A percentile compares a stretch with the other conserved stretches of the same genome.
Evolutionary conservation across 768 basidiomycete species (phyloP).

Genomic region (Termitomyces sp.): DNA sequence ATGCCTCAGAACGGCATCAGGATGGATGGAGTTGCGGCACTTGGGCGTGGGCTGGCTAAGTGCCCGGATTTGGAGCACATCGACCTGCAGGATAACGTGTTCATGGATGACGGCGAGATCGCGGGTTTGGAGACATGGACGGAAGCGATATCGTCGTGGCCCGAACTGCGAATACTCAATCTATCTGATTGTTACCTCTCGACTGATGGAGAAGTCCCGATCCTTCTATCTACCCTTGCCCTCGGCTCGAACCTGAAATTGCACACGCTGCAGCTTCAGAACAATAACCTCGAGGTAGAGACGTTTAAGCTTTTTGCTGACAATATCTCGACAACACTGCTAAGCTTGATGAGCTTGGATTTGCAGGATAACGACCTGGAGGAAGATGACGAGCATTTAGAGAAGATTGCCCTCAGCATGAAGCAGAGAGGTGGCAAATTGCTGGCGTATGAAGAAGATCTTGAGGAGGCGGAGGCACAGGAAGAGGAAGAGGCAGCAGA

Average conservation of each 20-base stretch:
- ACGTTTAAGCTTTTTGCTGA: conserved; percentile 67
- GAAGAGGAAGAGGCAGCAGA: conserved; percentile 31
- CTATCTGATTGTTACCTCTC: conserved; percentile 91
- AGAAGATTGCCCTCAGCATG: conserved; percentile 50
- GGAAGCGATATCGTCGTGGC: conserved; percentile 65
- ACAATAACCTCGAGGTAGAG: conserved; percentile 80
- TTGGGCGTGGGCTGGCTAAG: conserved; percentile 71
- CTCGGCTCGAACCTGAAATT: conserved; percentile 73
- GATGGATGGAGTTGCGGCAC: conserved; percentile 81
- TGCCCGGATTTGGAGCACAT: conserved; percentile 67
- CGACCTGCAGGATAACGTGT: conserved; percentile 92
- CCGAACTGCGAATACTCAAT: conserved; percentile 72
- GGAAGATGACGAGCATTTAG: conserved; percentile 65
- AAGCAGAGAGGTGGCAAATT: conserved; percentile 67
- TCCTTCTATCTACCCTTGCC: conserved; percentile 57
- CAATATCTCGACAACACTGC: conserved; percentile 59
- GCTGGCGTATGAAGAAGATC: conserved; percentile 75
- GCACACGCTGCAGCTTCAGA: conserved; percentile 79
- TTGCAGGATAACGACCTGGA: conserved; percentile 90
- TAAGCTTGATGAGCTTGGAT: conserved; percentile 65
- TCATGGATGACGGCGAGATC: conserved; percentile 57
- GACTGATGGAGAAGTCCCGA: conserved; percentile 73
- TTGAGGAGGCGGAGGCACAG: conserved; percentile 65
- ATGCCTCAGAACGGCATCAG: conserved; percentile 99
- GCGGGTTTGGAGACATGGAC: conserved; percentile 58